Evolutionary conservation across 1,139 yeast genomes (phyloP), one percentile per base, ranked within the genome.

Genomic region (Geotrichum phurueaensis): DNA sequence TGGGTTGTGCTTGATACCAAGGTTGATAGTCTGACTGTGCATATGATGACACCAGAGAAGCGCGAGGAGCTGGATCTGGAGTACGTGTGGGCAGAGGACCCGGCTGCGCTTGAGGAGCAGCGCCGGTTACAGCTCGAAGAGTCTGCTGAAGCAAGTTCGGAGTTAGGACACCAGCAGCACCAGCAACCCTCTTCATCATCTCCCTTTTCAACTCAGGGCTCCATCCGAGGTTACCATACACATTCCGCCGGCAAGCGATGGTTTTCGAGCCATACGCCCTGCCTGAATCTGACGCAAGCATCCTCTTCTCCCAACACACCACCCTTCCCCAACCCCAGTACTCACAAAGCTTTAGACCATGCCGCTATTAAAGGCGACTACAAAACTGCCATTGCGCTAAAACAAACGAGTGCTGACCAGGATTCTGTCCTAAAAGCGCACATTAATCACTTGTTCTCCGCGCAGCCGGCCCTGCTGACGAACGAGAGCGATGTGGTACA

Each of bases 1-100:
- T 92, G 98, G 98, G 84, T 89, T 27, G 84, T 89, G 81, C 78
- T 91, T 59, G 90, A 89, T 66, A 81, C 89, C 50, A 78, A 79
- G 39, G 74, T 83, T 1, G 87, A 85, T 64, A 83, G 84, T 29
- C 79, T 89, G 3, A 81, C 79, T 62, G 79, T 91, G 49, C 96
- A 92, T 72, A 75, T 92, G 53, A 74, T 92, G 68, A 89, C 96
- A 0, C 77, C 79, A 12, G 84, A 83, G 48, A 82, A 95, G 72
- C 78, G 97, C 62, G 71, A 73, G 25, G 86, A 83, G 63, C 75
- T 92, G 63, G 83, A 87, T 65, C 78, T 92, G 68, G 97, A 91
- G 70, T 78, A 79, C 45, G 71, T 90, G 55, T 89, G 89, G 84
- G 58, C 64, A 3, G 58, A 59, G n/a, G 60, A 62, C 80, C 84